Conservation (phyloP, 495 filamentous ascomycete species). For the Aspergillus leporis region DNA sequence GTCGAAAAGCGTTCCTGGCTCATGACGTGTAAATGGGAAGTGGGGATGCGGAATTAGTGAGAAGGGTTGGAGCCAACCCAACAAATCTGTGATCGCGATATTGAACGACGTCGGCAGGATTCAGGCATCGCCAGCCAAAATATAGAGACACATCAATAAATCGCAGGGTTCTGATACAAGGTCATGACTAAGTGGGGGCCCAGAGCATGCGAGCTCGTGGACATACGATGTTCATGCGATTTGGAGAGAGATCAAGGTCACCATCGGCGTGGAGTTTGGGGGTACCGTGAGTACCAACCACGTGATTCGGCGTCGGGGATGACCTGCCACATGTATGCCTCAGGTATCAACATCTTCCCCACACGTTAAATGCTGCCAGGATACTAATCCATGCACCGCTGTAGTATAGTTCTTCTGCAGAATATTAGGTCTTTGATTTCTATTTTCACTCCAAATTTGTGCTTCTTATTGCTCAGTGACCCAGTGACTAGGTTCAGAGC, state of each 20-base stretch:
- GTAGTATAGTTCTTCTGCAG: no score
- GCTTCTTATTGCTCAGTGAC: no score
- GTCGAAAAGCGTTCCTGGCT: slow-evolving; percentile 5
- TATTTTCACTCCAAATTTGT: no score
- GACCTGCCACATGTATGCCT: neutral
- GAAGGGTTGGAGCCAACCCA: slow-evolving; percentile 5
- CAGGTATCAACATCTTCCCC: neutral
- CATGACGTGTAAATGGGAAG: slow-evolving; percentile 17
- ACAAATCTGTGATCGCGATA: neutral
- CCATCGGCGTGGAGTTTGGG: neutral
- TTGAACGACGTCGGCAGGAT: neutral
- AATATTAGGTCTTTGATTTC: no score
- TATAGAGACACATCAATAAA: neutral
- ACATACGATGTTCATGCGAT: slow-evolving; percentile 6
- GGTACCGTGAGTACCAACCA: neutral
- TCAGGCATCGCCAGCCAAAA: neutral
- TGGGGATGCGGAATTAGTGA: slow-evolving; percentile 12
- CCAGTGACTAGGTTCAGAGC: no score
- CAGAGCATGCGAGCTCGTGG: neutral
- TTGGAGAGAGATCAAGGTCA: slow-evolving; percentile 5
- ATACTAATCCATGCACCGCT: no score
- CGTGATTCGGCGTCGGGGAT: neutral
- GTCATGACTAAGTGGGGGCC: neutral
- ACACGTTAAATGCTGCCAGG: no score
- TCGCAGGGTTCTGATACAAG: neutral